Conservation (phyloP, 768 basidiomycete genomes). For the Fistulinella prunicolor region DNA sequence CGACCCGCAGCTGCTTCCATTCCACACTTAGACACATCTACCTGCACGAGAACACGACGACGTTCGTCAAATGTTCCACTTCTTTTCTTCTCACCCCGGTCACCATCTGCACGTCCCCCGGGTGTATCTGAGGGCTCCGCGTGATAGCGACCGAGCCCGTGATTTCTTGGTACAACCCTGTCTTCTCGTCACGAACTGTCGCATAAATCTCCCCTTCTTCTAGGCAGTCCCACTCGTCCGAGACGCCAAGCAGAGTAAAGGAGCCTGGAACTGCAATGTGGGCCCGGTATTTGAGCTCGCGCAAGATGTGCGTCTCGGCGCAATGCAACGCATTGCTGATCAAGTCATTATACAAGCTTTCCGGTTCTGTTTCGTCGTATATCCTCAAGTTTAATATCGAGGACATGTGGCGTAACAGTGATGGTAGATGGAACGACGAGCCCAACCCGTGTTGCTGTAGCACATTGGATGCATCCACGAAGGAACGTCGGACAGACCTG, state of each 20-base stretch:
- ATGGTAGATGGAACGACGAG: constrained; percentile 42
- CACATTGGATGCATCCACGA: constrained; percentile 36
- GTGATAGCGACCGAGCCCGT: constrained; percentile 44
- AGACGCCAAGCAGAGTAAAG: constrained; percentile 51
- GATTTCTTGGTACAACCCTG: constrained; percentile 23
- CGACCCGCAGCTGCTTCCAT: not conserved
- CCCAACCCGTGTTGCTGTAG: constrained; percentile 46
- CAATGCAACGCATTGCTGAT: constrained; percentile 37
- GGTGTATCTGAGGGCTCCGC: constrained; percentile 53
- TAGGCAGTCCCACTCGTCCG: constrained; percentile 48
- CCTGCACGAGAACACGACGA: constrained; percentile 52
- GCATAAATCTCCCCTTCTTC: constrained; percentile 48
- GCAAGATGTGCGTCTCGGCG: constrained; percentile 43
- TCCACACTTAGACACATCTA: constrained; percentile 3
- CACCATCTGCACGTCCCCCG: constrained; percentile 44
- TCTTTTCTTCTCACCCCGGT: constrained; percentile 41
- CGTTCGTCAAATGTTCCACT: constrained; percentile 40
- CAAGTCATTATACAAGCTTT: constrained; percentile 33
- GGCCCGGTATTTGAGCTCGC: constrained; percentile 50
- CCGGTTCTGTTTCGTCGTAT: constrained; percentile 5
- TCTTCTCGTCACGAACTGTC: constrained; percentile 34
- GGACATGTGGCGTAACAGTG: constrained; percentile 38
- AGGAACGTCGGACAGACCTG: constrained; percentile 32
- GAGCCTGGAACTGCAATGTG: constrained; percentile 49
- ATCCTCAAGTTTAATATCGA: constrained; percentile 31